phyloP scores from a whole-genome alignment of 306 rosid genomes.

The Abrus pulchellus region DNA sequence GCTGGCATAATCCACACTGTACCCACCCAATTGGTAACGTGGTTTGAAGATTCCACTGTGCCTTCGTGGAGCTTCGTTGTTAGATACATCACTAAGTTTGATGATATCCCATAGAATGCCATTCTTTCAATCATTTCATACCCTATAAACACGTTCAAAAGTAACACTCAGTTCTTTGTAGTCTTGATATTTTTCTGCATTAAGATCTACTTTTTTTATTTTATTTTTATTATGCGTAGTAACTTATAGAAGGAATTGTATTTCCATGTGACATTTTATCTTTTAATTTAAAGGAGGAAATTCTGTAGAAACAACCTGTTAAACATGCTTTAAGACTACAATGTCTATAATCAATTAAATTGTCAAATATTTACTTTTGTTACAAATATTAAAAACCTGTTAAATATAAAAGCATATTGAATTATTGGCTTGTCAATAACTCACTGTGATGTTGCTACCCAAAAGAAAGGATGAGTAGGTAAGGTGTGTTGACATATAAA shows the following conservation, averaged over 20 bases:
- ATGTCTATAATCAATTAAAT: background rate
- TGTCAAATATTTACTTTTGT: background rate
- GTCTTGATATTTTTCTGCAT: no score
- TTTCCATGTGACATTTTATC: no score
- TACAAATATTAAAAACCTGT: background rate
- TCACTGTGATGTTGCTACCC: background rate
- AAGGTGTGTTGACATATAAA: background rate
- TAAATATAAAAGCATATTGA: background rate
- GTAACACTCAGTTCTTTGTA: background rate
- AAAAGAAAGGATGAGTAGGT: background rate
- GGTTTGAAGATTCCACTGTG: conserved; percentile 74
- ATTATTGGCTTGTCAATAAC: background rate
- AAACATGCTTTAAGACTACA: no score
- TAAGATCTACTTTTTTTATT: no score
- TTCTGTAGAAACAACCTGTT: no score
- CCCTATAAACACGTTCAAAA: conserved; percentile 43
- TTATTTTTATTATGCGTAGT: no score
- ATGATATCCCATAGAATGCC: conserved; percentile 78
- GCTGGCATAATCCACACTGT: conserved; percentile 75
- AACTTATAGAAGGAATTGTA: no score
- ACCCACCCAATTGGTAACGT: conserved; percentile 83
- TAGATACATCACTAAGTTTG: conserved; percentile 72
- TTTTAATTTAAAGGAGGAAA: no score
- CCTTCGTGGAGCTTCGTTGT: conserved; percentile 76
- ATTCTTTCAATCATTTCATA: conserved; percentile 86